Percentiles rank a stretch among this genome's conserved stretches.
These are phyloP conservation scores for Ambrosiella beaveri DNA, from an alignment of 2,329 filamentous ascomycete species.

Conservation along the genomic window DNA sequence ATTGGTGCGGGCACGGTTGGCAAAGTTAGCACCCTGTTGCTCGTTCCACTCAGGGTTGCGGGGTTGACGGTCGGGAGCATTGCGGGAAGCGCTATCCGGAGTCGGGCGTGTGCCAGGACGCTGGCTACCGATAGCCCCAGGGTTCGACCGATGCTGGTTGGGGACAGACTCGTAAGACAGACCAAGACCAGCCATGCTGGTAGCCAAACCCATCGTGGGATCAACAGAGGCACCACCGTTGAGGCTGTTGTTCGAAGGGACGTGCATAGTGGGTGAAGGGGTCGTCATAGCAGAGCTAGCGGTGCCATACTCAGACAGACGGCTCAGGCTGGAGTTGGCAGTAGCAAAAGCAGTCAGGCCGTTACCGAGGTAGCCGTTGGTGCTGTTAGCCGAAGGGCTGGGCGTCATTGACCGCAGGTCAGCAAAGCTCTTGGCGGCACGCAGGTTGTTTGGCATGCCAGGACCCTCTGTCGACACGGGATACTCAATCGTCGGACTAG, in stretches of 20 bases:
- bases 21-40: slow-evolving; percentile 36
- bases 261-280: slow-evolving; percentile 15
- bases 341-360: slow-evolving; percentile 30
- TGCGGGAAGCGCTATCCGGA: slow-evolving; percentile 22
- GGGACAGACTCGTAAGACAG: slow-evolving; percentile 1
- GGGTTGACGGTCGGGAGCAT: slow-evolving; percentile 44
- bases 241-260: slow-evolving; percentile 21
- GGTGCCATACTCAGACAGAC: slow-evolving; percentile 16
- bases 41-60: slow-evolving; percentile 40
- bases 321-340: slow-evolving; percentile 9
- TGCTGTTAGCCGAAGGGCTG: slow-evolving; percentile 62
- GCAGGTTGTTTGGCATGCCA: slow-evolving; percentile 58
- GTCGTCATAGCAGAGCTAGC: slow-evolving; percentile 16
- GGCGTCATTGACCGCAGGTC: slow-evolving; percentile 90
- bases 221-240: slow-evolving; percentile 15
- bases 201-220: slow-evolving; percentile 9
- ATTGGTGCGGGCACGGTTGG: slow-evolving; percentile 34
- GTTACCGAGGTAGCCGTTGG: slow-evolving; percentile 50
- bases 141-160: slow-evolving; percentile 26
- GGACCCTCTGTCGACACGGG: slow-evolving; percentile 56
- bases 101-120: slow-evolving; percentile 26
- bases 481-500: slow-evolving; percentile 71
- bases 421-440: slow-evolving; percentile 90
- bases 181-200: slow-evolving; percentile 7
- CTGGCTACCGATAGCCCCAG: slow-evolving; percentile 49